phyloP scores from a whole-genome alignment of 192 early-diverging fungal species.

The Coemansia sp. region DNA sequence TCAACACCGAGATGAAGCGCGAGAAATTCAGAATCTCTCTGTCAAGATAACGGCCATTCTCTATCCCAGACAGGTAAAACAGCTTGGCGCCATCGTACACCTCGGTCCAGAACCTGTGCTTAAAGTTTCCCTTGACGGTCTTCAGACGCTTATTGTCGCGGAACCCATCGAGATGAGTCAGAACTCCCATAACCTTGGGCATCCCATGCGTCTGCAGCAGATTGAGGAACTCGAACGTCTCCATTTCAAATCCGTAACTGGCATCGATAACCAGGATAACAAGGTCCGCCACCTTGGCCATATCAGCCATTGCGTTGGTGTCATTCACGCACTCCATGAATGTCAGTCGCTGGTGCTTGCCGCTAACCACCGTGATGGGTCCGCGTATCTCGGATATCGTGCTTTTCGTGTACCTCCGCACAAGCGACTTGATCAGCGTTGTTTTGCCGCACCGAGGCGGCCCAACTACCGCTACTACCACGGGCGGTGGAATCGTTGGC shows the following conservation, averaged over 20 bases:
- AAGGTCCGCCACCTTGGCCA: slow-evolving; percentile 95
- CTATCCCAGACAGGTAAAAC: slow-evolving; percentile 95
- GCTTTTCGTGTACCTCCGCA: slow-evolving; percentile 95
- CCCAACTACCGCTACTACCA: slow-evolving; percentile 94
- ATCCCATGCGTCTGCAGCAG: slow-evolving; percentile 96
- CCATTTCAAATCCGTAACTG: slow-evolving; percentile 99
- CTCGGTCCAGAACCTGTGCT: slow-evolving; percentile 99
- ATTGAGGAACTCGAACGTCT: slow-evolving; percentile 99
- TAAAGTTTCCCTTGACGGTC: slow-evolving; percentile 88
- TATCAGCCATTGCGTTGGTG: slow-evolving; percentile 95
- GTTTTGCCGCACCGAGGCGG: slow-evolving; percentile 93
- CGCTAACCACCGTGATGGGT: slow-evolving; percentile 95
- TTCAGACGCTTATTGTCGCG: slow-evolving; percentile 89
- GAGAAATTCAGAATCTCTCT: slow-evolving; percentile 93
- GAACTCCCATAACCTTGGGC: slow-evolving; percentile 96
- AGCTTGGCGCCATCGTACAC: slow-evolving; percentile 99
- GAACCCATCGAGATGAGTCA: slow-evolving; percentile 96
- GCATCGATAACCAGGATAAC: slow-evolving; percentile 95
- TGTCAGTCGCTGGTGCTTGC: slow-evolving; percentile 92
- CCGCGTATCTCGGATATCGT: slow-evolving; percentile 89
- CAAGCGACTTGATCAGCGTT: slow-evolving; percentile 94
- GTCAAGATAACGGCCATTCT: slow-evolving; percentile 92
- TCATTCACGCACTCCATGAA: slow-evolving; percentile 98
- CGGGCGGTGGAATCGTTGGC: slow-evolving; percentile 85
- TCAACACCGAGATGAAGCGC: slow-evolving; percentile 98